Base-by-base conservation (phyloP, 352 stramenopile genomes). In the Phytopythium boreale region DNA sequence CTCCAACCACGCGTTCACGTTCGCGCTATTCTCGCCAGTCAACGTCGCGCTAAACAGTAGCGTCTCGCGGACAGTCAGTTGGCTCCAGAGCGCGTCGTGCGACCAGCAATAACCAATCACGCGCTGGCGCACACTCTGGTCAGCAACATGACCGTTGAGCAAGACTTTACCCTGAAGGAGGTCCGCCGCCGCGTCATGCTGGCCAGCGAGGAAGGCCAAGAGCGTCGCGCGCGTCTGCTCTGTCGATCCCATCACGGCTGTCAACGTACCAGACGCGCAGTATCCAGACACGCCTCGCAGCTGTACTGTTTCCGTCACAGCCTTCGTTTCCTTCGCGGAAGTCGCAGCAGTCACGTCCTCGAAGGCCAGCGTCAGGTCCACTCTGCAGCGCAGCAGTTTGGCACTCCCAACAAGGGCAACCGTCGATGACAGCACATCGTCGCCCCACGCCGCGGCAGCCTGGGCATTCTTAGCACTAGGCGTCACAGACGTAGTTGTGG, bases 101-200 rank as follows among this genome's bases (percentile, higher is more conserved):
- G 59, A 68, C 66, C 69, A 76, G 55, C 69, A 70, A 36, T 68
- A 72, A 12, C 62, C 69, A 41, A 67, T 67, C 27, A 56, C 47
- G 50, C 59, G 69, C 12, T 64, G 69, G 4, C 61, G 56, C n/a
- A 72, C 65, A 17, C 66, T 46, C 44, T 62, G 34, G 31, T 55
- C 66, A 19, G 56, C 59, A 57, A 63, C 62, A 41, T 62, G 62
- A 12, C 62, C 69, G 17, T 70, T 70, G 58, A 70, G 71, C 46
- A 61, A 66, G 15, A 76, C 50, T 49, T 41, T 56, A 11, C 65
- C 69, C 49, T 66, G 47, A 4, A 34, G 63, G n/a, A 59, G 59
- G 10, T 31, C 53, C n/a, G 31, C 31, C 9, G 2, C 19, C 15
- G 51, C 20, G 58, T 60, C 43, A 6, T 47, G 22, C 22, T 69